Conservation (phyloP, 345 rosid genomes). For the Eucalyptus coolabah region DNA sequence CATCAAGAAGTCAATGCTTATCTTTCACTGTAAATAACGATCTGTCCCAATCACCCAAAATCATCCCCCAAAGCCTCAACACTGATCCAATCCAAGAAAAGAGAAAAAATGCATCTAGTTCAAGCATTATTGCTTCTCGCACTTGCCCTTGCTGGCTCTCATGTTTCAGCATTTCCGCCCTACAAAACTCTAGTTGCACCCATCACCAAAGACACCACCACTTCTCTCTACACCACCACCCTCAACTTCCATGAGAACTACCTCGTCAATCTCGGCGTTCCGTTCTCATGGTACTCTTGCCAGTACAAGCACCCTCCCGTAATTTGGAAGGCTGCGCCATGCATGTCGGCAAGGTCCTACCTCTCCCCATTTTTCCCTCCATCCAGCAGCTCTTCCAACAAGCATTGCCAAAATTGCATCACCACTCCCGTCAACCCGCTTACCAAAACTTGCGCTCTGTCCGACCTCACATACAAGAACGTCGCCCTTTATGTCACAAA, state of each 20-base stretch:
- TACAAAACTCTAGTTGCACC: constrained; percentile 6
- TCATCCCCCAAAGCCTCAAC: not conserved
- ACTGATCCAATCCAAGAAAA: not conserved
- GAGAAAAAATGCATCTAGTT: not conserved
- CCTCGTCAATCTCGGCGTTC: constrained; percentile 1
- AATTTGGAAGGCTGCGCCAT: not conserved
- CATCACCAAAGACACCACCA: constrained; percentile 10
- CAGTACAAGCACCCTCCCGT: not conserved
- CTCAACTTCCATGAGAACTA: constrained; percentile 6
- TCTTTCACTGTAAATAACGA: not conserved
- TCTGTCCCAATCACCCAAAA: not conserved
- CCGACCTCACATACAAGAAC: not conserved
- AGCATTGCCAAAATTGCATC: not conserved
- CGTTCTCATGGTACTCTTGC: constrained; percentile 1
- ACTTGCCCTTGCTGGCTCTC: not conserved
- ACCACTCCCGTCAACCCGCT: constrained; percentile 15
- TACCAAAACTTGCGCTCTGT: not conserved
- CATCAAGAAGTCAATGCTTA: not conserved
- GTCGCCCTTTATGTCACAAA: not conserved
- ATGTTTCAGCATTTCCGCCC: not conserved
- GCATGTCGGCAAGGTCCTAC: not conserved
- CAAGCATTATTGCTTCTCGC: not conserved
- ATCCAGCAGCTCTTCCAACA: not conserved
- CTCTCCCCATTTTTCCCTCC: constrained; percentile 5
- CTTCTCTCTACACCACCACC: constrained; percentile 8